Evolutionary conservation across 345 rosid species (phyloP), one percentile per base, ranked within the genome.

Genomic region (thale cress (Arabidopsis thaliana)): DNA sequence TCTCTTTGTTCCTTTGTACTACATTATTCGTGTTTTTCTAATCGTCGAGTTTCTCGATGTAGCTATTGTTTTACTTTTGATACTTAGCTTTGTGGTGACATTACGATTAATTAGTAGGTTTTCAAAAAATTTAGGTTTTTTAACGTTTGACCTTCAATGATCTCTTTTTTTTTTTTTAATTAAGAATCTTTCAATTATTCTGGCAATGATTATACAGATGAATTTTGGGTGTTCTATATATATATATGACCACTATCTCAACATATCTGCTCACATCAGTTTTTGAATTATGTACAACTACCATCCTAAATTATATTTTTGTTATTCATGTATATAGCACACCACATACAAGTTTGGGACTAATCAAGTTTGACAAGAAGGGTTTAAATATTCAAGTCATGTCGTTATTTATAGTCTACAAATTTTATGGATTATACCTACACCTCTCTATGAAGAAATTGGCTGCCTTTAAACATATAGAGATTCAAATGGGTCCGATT

Each of bases 81-180:
- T 16, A 37, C 23, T 68, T 68, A 37, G 22, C 23, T 68, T 68
- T 51, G 22, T 51, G 37, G 61, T 52, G 34, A 38, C 25, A 37
- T 8, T 37, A 9, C 4, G 30, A 28, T 14, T 13, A 38, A 28
- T 14, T 13, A 38, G 4, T 40, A 14, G 30, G 44, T 32, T 40
- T 30, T 51, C 0, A 33, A 53, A 28, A n/a, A 16, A 40, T 42
- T 37, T 3, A 33, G 40, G 28, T 25, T 9, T 30, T 30, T 38
- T 30, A n/a, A 32, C 32, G 44, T 69, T 69, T 69, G 73, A 69
- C 64, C 34, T 56, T 56, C 14, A 42, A 56, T 69, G 41, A 56
- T 56, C 51, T 7, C 22, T 5, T 30, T 38, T 6, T 25, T 8
- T 9, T 8, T 4, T 2, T 16, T 16, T 0, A 16, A 9, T 25